Conservation (phyloP, 2,329 filamentous ascomycete species). For the Hypoxylon sp. region DNA sequence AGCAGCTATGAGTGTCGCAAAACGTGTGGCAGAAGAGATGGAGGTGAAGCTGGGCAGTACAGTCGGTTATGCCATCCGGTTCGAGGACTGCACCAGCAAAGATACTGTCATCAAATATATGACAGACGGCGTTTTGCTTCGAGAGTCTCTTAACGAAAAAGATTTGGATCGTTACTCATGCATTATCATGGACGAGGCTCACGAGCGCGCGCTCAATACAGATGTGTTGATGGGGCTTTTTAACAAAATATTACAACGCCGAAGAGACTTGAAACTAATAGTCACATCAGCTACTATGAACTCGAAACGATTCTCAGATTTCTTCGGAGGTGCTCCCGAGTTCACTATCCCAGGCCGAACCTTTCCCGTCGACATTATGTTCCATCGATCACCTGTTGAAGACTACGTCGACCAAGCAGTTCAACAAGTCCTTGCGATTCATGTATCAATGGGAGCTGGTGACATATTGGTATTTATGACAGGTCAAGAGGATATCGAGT, state of each 20-base stretch:
- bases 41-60: slow-evolving; percentile 85
- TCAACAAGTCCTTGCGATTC: slow-evolving; percentile 93
- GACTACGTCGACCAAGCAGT: slow-evolving; percentile 98
- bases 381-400: slow-evolving; percentile 91
- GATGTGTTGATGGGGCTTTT: slow-evolving; percentile 97
- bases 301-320: slow-evolving; percentile 91
- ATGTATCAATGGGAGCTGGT: slow-evolving; percentile 90
- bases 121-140: slow-evolving; percentile 94
- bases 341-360: slow-evolving; percentile 96
- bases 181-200: slow-evolving; percentile 99
- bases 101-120: slow-evolving; percentile 98
- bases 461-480: slow-evolving; percentile 99
- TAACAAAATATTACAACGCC: slow-evolving; percentile 91
- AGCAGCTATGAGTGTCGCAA: slow-evolving; percentile 98
- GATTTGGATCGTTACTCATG: slow-evolving; percentile 97
- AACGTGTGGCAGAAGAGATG: slow-evolving; percentile 99
- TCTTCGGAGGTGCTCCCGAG: slow-evolving; percentile 94
- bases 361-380: slow-evolving; percentile 97
- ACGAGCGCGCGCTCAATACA: slow-evolving; percentile 95
- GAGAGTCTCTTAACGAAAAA: slow-evolving; percentile 90
- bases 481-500: slow-evolving; percentile 97
- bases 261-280: slow-evolving; percentile 92
- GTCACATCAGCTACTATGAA: slow-evolving; percentile 99
- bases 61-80: slow-evolving; percentile 97
- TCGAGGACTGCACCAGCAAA: slow-evolving; percentile 96